phyloP scores from a whole-genome alignment of 116 monocot species.

The Posidonia oceanica region DNA sequence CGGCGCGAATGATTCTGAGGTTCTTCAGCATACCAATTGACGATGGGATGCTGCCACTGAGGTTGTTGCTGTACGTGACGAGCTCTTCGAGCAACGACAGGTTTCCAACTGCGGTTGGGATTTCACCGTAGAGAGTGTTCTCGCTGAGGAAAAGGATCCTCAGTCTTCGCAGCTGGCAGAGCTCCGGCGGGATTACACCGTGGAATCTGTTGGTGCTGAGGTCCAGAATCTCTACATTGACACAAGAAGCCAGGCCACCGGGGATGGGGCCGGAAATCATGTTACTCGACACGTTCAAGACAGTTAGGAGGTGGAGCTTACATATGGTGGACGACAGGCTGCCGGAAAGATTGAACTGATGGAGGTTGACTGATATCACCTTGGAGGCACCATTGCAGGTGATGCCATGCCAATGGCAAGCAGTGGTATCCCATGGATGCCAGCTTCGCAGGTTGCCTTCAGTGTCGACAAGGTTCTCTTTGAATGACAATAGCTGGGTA shows the following conservation, averaged over 20 bases:
- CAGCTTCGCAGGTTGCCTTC: slow-evolving; percentile 36
- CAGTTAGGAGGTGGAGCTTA: slow-evolving; percentile 29
- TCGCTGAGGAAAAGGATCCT: slow-evolving; percentile 54
- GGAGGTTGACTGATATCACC: slow-evolving; percentile 52
- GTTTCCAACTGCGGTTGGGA: slow-evolving; percentile 40
- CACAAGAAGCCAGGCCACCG: slow-evolving; percentile 23
- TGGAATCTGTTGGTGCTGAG: slow-evolving; percentile 59
- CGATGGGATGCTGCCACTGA: slow-evolving; percentile 49
- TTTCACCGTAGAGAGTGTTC: slow-evolving; percentile 53
- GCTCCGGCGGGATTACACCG: slow-evolving; percentile 42
- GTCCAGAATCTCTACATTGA: slow-evolving; percentile 37
- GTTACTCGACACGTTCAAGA: slow-evolving; percentile 70
- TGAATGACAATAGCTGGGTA: slow-evolving; percentile 45
- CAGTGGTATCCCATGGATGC: slow-evolving; percentile 44
- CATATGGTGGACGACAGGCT: slow-evolving; percentile 49
- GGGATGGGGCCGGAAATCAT: slow-evolving; percentile 43
- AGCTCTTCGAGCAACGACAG: slow-evolving; percentile 50
- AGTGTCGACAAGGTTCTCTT: slow-evolving; percentile 36
- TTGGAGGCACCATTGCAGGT: slow-evolving; percentile 34
- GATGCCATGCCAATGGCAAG: slow-evolving; percentile 72
- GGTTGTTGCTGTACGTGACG: slow-evolving; percentile 69
- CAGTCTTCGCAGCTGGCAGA: slow-evolving; percentile 27
- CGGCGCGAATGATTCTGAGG: slow-evolving; percentile 60
- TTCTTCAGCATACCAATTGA: slow-evolving; percentile 41
- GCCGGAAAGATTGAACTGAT: slow-evolving; percentile 64